phyloP scores from a whole-genome alignment of 2,329 filamentous ascomycete species.

The Trichoderma hamatum region DNA sequence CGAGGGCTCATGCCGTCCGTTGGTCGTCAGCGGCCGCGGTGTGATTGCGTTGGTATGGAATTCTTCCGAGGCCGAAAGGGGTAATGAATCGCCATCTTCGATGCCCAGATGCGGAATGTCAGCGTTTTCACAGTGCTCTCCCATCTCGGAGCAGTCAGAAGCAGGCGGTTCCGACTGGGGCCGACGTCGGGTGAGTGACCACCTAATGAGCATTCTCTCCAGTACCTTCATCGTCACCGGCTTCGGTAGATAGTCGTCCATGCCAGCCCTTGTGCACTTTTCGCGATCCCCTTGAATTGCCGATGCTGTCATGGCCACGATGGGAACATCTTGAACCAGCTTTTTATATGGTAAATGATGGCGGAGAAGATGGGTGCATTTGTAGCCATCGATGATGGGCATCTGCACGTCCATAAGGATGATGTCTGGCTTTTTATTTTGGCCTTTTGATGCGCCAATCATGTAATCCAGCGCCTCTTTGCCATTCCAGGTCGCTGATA shows the following conservation, averaged over 20 bases:
- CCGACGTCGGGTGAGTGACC: slow-evolving; percentile 51
- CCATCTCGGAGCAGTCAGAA: slow-evolving; percentile 52
- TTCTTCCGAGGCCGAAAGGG: slow-evolving; percentile 35
- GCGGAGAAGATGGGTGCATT: slow-evolving; percentile 72
- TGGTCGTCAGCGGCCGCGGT: slow-evolving; percentile 45
- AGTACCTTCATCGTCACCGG: slow-evolving; percentile 70
- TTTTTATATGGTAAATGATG: slow-evolving; percentile 67
- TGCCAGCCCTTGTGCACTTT: slow-evolving; percentile 72
- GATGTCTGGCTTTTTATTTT: slow-evolving; percentile 65
- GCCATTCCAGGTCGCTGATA: slow-evolving; percentile 74
- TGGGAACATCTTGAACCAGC: slow-evolving; percentile 65
- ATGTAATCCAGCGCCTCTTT: slow-evolving; percentile 78
- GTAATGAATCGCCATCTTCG: slow-evolving; percentile 33
- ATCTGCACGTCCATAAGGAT: slow-evolving; percentile 81
- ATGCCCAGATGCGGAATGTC: slow-evolving; percentile 45
- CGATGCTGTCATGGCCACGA: slow-evolving; percentile 81
- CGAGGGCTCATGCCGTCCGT: slow-evolving; percentile 45
- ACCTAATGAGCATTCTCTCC: slow-evolving; percentile 72
- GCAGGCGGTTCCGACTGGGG: slow-evolving; percentile 35
- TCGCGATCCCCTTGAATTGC: slow-evolving; percentile 77
- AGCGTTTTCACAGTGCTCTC: slow-evolving; percentile 48
- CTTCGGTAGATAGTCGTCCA: slow-evolving; percentile 77
- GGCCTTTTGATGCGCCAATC: slow-evolving; percentile 53
- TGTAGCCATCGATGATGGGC: slow-evolving; percentile 77
- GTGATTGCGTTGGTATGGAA: slow-evolving; percentile 41